Evolutionary conservation across 305 asterid genomes (phyloP).

Genomic region (Fraxinus xanthoxyloides): DNA sequence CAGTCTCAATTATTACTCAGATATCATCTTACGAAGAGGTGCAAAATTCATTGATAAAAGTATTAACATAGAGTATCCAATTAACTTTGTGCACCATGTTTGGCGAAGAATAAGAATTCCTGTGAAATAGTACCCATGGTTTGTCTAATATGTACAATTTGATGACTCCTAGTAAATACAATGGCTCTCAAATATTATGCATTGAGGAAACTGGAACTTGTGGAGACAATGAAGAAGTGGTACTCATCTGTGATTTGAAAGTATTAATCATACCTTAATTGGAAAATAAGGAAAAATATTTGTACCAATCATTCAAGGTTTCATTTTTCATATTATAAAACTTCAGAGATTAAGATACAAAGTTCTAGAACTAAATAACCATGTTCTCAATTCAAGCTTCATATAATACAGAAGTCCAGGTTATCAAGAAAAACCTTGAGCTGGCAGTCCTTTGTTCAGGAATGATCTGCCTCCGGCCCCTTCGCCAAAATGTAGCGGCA

Average conservation of each 20-base stretch:
- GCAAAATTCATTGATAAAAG: constrained; percentile 6
- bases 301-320: neutral
- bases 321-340: constrained; percentile 12
- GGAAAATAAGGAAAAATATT: constrained; percentile 18
- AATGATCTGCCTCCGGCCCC: constrained; percentile 86
- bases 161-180: constrained; percentile 2
- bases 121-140: neutral
- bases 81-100: neutral
- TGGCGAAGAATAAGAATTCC: constrained; percentile 1
- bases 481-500: constrained; percentile 88
- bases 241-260: neutral
- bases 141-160: neutral
- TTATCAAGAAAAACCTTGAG: constrained; percentile 66
- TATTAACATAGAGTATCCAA: neutral
- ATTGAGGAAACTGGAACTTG: constrained; percentile 3
- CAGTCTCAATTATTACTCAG: neutral
- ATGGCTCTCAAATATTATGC: constrained; percentile 14
- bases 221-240: constrained; percentile 4
- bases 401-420: constrained; percentile 23
- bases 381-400: constrained; percentile 13
- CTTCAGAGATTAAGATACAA: constrained; percentile 1
- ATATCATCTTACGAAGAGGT: neutral
- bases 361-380: constrained; percentile 12
- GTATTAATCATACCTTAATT: constrained; percentile 8
- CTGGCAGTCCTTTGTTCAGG: constrained; percentile 94